phyloP scores from a whole-genome alignment of 495 filamentous ascomycete species.

The Thozetella sp. region DNA sequence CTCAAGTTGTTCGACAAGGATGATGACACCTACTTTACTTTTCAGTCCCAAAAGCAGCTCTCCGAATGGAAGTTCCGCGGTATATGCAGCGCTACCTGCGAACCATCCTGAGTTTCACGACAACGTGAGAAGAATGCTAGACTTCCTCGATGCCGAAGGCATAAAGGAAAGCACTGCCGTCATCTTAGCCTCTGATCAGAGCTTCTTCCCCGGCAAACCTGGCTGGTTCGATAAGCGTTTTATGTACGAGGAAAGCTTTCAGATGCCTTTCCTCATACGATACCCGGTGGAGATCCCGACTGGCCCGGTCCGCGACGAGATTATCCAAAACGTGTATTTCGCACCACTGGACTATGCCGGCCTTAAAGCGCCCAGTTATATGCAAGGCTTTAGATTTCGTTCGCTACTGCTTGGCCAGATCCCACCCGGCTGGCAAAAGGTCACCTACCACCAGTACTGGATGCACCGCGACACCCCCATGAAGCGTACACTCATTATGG shows the following conservation, averaged over 20 bases:
- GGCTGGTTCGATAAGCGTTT: slow-evolving; percentile 52
- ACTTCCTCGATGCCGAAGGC: slow-evolving; percentile 33
- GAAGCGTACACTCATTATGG: slow-evolving; percentile 44
- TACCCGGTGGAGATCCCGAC: slow-evolving; percentile 34
- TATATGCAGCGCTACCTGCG: slow-evolving; percentile 50
- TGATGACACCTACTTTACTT: slow-evolving; percentile 36
- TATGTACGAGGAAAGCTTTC: slow-evolving; percentile 49
- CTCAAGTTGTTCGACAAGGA: slow-evolving; percentile 41
- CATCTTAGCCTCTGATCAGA: slow-evolving; percentile 45
- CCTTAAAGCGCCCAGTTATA: slow-evolving; percentile 33
- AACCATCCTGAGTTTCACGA: slow-evolving; percentile 45
- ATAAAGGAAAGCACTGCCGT: slow-evolving; percentile 38
- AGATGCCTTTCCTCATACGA: slow-evolving; percentile 46
- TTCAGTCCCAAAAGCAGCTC: slow-evolving; percentile 30
- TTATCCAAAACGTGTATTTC: slow-evolving; percentile 48
- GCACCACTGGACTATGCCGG: slow-evolving; percentile 37
- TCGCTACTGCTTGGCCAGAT: slow-evolving; percentile 23
- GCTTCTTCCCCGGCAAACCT: slow-evolving; percentile 50
- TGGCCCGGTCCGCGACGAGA: slow-evolving; percentile 34
- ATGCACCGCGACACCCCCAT: slow-evolving; percentile 44
- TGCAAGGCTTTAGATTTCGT: slow-evolving; percentile 42
- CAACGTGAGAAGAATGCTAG: slow-evolving; percentile 40
- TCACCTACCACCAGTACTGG: slow-evolving; percentile 49
- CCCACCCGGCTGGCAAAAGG: slow-evolving; percentile 39
- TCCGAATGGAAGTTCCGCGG: slow-evolving; percentile 46